These are phyloP conservation scores for Malus hybrid DNA, from an alignment of 331 rosid genomes.

Conservation along the genomic window DNA sequence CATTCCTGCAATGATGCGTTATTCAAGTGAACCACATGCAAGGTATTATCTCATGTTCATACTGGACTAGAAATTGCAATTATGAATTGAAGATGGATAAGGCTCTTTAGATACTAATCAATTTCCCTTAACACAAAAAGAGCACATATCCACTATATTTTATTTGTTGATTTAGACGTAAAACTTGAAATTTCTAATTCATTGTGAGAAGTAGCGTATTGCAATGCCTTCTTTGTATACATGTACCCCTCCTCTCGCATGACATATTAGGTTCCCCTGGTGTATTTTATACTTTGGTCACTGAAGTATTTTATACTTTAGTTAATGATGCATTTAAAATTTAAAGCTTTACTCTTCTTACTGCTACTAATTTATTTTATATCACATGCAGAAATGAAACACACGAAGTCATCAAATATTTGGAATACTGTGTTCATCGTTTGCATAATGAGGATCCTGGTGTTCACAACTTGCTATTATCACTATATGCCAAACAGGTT, in stretches of 20 bases:
- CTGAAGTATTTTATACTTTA: not conserved
- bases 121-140: too few relatives aligned
- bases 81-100: too few relatives aligned
- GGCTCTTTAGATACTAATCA: too few relatives aligned
- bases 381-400: conserved; percentile 83
- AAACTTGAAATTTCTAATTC: not conserved
- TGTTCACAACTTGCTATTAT: conserved; percentile 89
- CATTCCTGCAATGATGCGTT: conserved; percentile 99
- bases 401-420: conserved; percentile 94
- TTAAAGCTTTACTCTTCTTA: not conserved
- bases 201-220: not conserved
- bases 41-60: conserved; percentile 36
- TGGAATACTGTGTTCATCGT: conserved; percentile 86
- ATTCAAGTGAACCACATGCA: conserved; percentile 97
- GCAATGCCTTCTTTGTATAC: not conserved
- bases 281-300: not conserved
- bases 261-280: not conserved
- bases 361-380: conserved; percentile 2
- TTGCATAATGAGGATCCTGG: conserved; percentile 98
- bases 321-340: not conserved
- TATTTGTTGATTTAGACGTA: not conserved
- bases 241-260: not conserved
- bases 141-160: too few relatives aligned
- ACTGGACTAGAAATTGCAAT: too few relatives aligned
- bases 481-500: conserved; percentile 96